phyloP scores from a whole-genome alignment of 371 early-diverging fungal genomes.

The Circinella minor region DNA sequence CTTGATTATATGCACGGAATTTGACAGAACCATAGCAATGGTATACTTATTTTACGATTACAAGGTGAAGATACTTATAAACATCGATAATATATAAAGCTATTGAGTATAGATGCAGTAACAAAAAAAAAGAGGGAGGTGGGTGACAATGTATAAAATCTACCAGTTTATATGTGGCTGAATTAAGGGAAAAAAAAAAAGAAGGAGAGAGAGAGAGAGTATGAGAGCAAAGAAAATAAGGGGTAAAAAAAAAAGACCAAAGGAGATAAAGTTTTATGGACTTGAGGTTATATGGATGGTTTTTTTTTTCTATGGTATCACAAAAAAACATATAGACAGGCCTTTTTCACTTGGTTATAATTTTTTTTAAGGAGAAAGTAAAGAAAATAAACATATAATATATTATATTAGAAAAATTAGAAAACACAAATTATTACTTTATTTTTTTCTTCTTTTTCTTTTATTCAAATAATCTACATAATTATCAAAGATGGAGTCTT shows the following conservation, averaged over 20 bases:
- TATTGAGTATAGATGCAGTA: too few species aligned
- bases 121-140: too few species aligned
- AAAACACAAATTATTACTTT: background rate
- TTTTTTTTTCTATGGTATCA: too few species aligned
- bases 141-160: too few species aligned
- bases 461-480: background rate
- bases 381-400: background rate
- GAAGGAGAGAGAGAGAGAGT: background rate
- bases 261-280: too few species aligned
- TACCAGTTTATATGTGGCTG: slow-evolving; percentile 6
- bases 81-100: too few species aligned
- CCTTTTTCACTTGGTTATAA: background rate
- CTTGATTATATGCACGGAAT: too few species aligned
- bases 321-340: background rate
- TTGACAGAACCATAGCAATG: too few species aligned
- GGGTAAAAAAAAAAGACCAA: too few species aligned
- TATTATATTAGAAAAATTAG: background rate
- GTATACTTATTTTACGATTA: too few species aligned
- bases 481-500: background rate
- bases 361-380: slow-evolving; percentile 1
- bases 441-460: background rate
- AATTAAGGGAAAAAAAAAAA: background rate
- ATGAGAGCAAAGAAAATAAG: background rate
- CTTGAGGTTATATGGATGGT: too few species aligned
- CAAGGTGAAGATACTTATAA: too few species aligned